Base-by-base conservation (phyloP, 257 asterid species). In the Petunia axillaris region DNA sequence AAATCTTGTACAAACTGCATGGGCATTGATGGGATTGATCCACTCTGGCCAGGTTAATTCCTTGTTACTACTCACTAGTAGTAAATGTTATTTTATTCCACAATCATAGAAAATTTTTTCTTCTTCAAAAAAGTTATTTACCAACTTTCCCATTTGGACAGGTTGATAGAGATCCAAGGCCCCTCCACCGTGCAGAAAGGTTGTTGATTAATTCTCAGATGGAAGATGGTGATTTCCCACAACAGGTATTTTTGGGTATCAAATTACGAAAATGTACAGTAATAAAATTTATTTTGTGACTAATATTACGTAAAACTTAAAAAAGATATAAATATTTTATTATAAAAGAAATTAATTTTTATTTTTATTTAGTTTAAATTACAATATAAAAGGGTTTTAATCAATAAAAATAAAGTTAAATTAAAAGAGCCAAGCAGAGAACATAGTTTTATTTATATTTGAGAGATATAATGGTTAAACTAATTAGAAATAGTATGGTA, bases 21-120 rank as follows among this genome's bases (percentile, higher is more conserved):
- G 97, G 97, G 97, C 94, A 5, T 46, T 90, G 88, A 90, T 91
- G 97, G 97, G 94, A 6, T 86, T 94, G 16, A 87, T 93, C 78
- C 87, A 90, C 81, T 85, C 97, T 0, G 96, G 93, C 64, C 98
- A 94, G 89, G 98, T 92, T 48, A 16, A 76, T 64, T 38, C 4
- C 60, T n/a, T 80, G 48, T 76, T 70, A 48, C 76, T 25, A 25
- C 25, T 25, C 25, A 48, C 76, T 25, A 16, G 1, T 46, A 43
- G 41, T 38, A 16, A 36, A 63, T 10, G 46, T 16, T 35, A 54
- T 16, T 75, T 52, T 75, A 39, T 50, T 11, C 66, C 54, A 76
- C n/a, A 53, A 63, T 59, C 58, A 36, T 63, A 25, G 59, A 62
- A 41, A 64, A 46, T 10, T 0, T 0, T 13, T 25, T 4, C 53